Evolutionary conservation across 345 rosid species (phyloP).

Genomic region (Draba incana): DNA sequence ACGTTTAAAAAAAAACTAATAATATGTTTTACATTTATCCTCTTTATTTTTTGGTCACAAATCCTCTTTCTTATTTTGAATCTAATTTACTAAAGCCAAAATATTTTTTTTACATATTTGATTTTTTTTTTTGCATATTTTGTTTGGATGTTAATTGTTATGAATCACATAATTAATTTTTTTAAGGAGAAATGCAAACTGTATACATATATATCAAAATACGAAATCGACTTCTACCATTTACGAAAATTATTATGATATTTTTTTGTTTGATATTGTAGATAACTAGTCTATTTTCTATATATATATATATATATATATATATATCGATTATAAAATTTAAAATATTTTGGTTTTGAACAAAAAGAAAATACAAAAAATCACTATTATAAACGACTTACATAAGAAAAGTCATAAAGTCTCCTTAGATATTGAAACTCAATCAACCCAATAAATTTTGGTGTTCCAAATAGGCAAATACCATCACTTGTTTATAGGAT

Average conservation of each 20-base stretch:
- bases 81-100: not conserved
- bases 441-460: conserved; percentile 4
- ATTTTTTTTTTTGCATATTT: not conserved
- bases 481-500: conserved; percentile 6
- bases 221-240: too few species aligned
- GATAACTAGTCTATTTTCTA: too few species aligned
- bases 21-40: not conserved
- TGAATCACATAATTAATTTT: not conserved
- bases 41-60: not conserved
- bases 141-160: not conserved
- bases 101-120: not conserved
- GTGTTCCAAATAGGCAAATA: conserved; percentile 5
- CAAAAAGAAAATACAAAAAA: not conserved
- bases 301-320: too few species aligned
- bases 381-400: not conserved
- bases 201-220: too few species aligned
- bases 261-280: too few species aligned
- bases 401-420: conserved; percentile 36
- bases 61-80: not conserved
- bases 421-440: conserved; percentile 27
- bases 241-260: too few species aligned
- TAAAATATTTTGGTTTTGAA: not conserved
- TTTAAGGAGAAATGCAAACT: not conserved
- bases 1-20: too few species aligned
- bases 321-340: too few species aligned